Base-by-base conservation (phyloP, 306 rosid genomes). In the Cicer pinnatifidum region DNA sequence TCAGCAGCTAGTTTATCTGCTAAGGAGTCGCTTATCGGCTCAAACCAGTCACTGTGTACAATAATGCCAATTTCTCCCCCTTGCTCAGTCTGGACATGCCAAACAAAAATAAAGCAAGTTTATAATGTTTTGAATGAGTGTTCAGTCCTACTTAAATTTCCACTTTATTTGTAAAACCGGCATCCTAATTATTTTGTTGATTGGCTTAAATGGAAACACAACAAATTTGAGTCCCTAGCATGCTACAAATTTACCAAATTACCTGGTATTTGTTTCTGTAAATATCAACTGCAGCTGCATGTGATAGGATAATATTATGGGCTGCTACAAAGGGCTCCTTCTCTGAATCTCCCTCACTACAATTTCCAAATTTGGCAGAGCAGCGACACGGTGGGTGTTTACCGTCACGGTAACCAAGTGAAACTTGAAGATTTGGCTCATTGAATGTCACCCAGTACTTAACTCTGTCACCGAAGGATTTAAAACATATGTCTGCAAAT, bases 231-330 rank as follows among this genome's bases (percentile, higher is more conserved):
- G 47, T 73, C 39, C 48, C 39, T 23, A 11, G 35, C 60, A 54
- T 44, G 67, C 54, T 67, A 19, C 35, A 64, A 4, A 28, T 47
- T 64, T 0, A 33, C 35, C 35, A 82, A 15, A 41, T 19, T 80
- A 85, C 95, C 88, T 91, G 97, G 58, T 88, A 91, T 82, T 81
- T 84, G 62, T 85, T 84, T 80, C 90, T 76, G 47, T 91, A 91
- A 16, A 73, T 5, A 48, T 84, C 47, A 52, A 88, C 97, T 3
- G 88, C 90, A 62, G 93, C 80, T 11, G 93, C 90, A 75, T 89
- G 96, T 3, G 97, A 78, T 5, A 89, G 78, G 66, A 91, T 85
- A 12, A 88, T 77, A 46, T 89, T 91, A 76, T 91, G 93, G 39
- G 88, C 91, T 19, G 80, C 91, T 10, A 89, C 37, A 33, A 86